These are phyloP conservation scores for Arthrobotrys megalospora DNA, from an alignment of 2,329 filamentous ascomycete genomes.

Conservation along the genomic window DNA sequence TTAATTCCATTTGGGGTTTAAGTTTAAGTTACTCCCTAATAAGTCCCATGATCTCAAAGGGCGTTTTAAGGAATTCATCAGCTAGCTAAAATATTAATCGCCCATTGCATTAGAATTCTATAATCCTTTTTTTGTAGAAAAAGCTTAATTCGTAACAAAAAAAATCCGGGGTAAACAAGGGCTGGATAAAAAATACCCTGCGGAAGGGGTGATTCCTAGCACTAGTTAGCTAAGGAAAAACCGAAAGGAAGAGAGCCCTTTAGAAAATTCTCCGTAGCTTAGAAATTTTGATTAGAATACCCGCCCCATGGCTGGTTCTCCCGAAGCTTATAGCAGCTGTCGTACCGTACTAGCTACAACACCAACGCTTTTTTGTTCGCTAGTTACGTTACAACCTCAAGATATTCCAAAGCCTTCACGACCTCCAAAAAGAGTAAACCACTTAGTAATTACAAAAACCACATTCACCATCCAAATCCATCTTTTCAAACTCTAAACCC, in stretches of 20 bases:
- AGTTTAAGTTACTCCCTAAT: too few relatives aligned
- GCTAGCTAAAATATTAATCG: too few relatives aligned
- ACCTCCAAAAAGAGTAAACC: too few relatives aligned
- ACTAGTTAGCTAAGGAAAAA: not conserved
- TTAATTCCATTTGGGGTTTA: too few relatives aligned
- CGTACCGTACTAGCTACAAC: not conserved
- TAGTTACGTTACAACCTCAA: not conserved
- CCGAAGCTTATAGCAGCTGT: not conserved
- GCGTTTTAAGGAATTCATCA: too few relatives aligned
- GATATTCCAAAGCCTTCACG: not conserved
- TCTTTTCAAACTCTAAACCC: not conserved
- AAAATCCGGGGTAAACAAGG: slow-evolving; percentile 4
- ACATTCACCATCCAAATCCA: not conserved
- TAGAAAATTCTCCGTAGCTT: slow-evolving; percentile 18
- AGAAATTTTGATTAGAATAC: not conserved
- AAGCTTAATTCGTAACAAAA: not conserved
- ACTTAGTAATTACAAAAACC: too few relatives aligned
- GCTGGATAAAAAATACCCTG: not conserved
- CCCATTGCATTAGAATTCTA: too few relatives aligned
- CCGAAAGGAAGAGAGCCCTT: not conserved
- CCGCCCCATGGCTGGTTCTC: slow-evolving; percentile 7
- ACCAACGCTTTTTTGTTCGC: slow-evolving; percentile 2
- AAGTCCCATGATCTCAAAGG: too few relatives aligned
- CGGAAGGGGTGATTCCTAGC: not conserved
- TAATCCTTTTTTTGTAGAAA: too few relatives aligned